Percentiles rank a stretch among this genome's conserved stretches.
phyloP scores from a whole-genome alignment of 1,139 yeast genomes.

The Candida albicans region DNA sequence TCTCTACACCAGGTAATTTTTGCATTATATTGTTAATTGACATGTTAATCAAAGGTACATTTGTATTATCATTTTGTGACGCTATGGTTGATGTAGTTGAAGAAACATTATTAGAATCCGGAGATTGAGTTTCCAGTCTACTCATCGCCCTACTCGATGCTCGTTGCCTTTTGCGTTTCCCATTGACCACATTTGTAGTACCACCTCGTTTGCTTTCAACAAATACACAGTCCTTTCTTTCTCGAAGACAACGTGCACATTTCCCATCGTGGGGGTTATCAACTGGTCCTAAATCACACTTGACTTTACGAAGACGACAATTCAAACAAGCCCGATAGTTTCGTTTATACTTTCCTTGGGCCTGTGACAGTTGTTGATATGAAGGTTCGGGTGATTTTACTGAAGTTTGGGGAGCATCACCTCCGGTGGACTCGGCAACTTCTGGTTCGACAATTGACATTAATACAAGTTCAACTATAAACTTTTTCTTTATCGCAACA shows the following conservation, averaged over 20 bases:
- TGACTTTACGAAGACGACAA: constrained; percentile 79
- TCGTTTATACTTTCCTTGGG: constrained; percentile 43
- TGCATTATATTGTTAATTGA: background rate
- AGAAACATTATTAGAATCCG: background rate
- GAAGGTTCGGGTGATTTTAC: background rate
- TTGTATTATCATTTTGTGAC: constrained; percentile 4
- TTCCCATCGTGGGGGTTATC: constrained; percentile 78
- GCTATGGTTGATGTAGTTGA: background rate
- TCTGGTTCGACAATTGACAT: too few species aligned
- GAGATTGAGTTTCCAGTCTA: background rate
- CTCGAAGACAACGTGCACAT: constrained; percentile 81
- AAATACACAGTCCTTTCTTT: constrained; percentile 77
- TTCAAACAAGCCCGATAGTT: constrained; percentile 82
- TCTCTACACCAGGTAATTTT: constrained; percentile 10
- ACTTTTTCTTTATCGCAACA: too few species aligned
- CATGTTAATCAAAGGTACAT: constrained; percentile 4
- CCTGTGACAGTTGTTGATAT: constrained; percentile 1
- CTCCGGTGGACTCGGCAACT: too few species aligned
- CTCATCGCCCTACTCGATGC: background rate
- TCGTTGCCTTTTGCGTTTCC: constrained; percentile 25
- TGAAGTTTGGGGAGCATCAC: too few species aligned
- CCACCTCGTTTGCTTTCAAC: constrained; percentile 66
- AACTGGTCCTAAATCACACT: constrained; percentile 79
- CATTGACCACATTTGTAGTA: constrained; percentile 44
- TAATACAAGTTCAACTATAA: too few species aligned